Base-by-base conservation (phyloP, 177 flowering plant species). In the Vitis hybrid region DNA sequence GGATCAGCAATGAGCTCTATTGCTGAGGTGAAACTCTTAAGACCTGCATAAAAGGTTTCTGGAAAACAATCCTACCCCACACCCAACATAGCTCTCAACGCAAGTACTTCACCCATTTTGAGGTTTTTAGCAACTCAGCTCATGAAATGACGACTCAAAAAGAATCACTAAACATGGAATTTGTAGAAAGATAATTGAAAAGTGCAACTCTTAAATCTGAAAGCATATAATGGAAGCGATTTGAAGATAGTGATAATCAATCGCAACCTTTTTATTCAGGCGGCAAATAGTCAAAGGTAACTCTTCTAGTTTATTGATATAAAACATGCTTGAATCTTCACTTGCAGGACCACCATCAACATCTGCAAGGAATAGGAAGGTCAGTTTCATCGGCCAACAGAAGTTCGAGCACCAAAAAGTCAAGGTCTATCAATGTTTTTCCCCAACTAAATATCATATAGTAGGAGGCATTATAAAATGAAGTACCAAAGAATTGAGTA, bases 231-330 rank as follows among this genome's bases (percentile, higher is more conserved):
- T 21, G 27, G 24, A 54, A 54, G 65, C 2, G 18, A 51, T 52
- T 1, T 15, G 58, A 24, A 46, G 20, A 55, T 3, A 57, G 14
- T 12, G 11, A 35, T 15, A 12, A 41, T 9, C 60, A 2, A 18
- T 15, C 32, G 56, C 9, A 70, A 91, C 94, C 91, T 82, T 77
- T 77, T 70, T 90, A 75, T 81, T 90, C 64, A 86, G 73, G 65
- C 61, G 76, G 81, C 86, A 87, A 48, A 94, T 77, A 55, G 75
- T 75, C 70, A 87, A 65, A 70, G 89, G 93, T 61, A 94, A 78
- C 82, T 94, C 94, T 76, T 90, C 91, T 54, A 93, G 81, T 71
- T 67, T 85, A 67, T 76, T 73, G 59, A 94, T 87, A 57, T 20
- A 63, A 69, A 76, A 49, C 50, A 71, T 18, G 63, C 66, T 73